Conservation (phyloP, 192 early-diverging fungal genomes). For the Diversispora epigaea region DNA sequence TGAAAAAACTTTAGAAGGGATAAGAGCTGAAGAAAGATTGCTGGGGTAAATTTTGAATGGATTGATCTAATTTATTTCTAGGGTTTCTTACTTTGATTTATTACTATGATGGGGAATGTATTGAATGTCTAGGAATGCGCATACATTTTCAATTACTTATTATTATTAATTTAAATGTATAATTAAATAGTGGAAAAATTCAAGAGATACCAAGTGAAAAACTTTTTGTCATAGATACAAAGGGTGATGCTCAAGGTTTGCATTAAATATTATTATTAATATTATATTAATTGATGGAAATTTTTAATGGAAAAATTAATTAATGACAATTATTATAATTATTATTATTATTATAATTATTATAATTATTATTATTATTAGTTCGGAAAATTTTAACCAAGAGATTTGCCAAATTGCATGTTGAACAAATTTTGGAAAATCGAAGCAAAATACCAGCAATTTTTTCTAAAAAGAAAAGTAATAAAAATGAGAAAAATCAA, state of each 20-base stretch:
- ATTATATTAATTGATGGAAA: not conserved
- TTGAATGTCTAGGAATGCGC: constrained; percentile 35
- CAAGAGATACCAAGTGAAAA: constrained; percentile 47
- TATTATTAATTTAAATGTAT: constrained; percentile 32
- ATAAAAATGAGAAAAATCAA: not conserved
- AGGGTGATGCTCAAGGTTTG: constrained; percentile 58
- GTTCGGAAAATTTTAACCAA: constrained; percentile 48
- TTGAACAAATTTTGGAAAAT: constrained; percentile 82
- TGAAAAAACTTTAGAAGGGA: constrained; percentile 70
- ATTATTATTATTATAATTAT: constrained; percentile 9
- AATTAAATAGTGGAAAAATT: constrained; percentile 49
- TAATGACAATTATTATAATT: not conserved
- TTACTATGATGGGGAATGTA: constrained; percentile 27
- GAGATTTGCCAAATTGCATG: constrained; percentile 55
- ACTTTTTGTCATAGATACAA: constrained; percentile 72
- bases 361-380: constrained; percentile 26
- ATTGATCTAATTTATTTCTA: not conserved
- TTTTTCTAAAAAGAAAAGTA: not conserved
- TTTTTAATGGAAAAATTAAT: not conserved
- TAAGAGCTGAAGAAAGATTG: constrained; percentile 72
- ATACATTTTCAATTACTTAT: constrained; percentile 17
- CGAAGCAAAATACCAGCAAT: constrained; percentile 67
- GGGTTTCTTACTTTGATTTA: not conserved
- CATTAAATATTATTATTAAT: not conserved
- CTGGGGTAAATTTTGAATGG: constrained; percentile 55